Evolutionary conservation across 2,329 filamentous ascomycete genomes (phyloP).

Genomic region (Geosmithia flava): DNA sequence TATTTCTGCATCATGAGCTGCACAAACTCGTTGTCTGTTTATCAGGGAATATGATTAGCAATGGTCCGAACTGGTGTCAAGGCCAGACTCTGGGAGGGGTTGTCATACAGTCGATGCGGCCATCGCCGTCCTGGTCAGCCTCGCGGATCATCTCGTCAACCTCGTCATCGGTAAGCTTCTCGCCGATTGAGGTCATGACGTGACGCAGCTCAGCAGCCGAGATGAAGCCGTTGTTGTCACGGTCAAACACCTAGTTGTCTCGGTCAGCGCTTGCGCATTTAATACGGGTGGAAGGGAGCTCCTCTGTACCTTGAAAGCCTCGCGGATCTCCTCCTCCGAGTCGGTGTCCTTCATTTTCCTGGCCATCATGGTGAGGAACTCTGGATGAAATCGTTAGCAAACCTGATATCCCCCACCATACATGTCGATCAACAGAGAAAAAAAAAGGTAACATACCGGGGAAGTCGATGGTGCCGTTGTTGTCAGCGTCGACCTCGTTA

Average conservation of each 20-base stretch:
- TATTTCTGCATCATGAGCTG: slow-evolving; percentile 97
- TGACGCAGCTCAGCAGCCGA: slow-evolving; percentile 79
- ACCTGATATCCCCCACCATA: neutral
- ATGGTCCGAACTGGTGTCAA: neutral
- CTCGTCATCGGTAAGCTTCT: slow-evolving; percentile 84
- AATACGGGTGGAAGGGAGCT: neutral
- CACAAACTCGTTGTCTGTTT: slow-evolving; percentile 71
- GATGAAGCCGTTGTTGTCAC: slow-evolving; percentile 87
- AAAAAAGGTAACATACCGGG: slow-evolving; percentile 48
- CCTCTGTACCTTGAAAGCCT: slow-evolving; percentile 64
- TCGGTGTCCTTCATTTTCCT: slow-evolving; percentile 92
- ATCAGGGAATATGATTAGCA: neutral
- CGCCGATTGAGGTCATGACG: slow-evolving; percentile 85
- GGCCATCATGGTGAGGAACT: slow-evolving; percentile 90
- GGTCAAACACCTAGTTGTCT: slow-evolving; percentile 55
- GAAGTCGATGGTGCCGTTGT: slow-evolving; percentile 88
- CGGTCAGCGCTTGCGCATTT: neutral
- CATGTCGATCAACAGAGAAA: neutral
- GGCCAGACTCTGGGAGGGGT: neutral
- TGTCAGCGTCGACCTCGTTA: slow-evolving; percentile 85
- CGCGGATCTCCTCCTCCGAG: slow-evolving; percentile 81
- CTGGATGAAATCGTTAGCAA: slow-evolving; percentile 26
- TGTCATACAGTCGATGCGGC: slow-evolving; percentile 70
- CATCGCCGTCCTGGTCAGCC: slow-evolving; percentile 81
- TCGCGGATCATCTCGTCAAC: slow-evolving; percentile 91